Evolutionary conservation across 2,329 filamentous ascomycete species (phyloP).

Genomic region (Botrytis fragariae): DNA sequence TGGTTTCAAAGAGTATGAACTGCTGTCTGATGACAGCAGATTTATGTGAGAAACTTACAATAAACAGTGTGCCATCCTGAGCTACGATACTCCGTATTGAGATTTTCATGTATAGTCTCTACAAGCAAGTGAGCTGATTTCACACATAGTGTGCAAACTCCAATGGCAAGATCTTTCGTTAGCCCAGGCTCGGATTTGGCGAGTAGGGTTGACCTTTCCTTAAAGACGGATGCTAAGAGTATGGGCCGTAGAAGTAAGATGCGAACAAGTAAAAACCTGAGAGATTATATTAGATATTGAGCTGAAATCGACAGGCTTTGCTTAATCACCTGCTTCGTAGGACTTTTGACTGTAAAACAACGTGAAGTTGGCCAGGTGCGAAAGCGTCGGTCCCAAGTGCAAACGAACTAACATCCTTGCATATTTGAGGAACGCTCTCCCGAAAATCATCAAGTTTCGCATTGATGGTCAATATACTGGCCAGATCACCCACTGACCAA

Average conservation of each 20-base stretch:
- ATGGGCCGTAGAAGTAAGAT: conserved; percentile 12
- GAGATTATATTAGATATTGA: background rate
- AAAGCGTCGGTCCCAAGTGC: background rate
- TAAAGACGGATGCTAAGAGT: background rate
- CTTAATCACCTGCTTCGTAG: conserved; percentile 23
- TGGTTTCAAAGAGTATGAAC: background rate
- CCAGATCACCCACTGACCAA: conserved; percentile 13
- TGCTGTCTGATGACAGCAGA: background rate
- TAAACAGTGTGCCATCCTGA: conserved; percentile 30
- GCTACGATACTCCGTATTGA: conserved; percentile 20
- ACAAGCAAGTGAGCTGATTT: conserved; percentile 24
- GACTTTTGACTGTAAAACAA: conserved; percentile 24
- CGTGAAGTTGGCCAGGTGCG: background rate
- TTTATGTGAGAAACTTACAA: conserved; percentile 21
- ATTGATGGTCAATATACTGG: conserved; percentile 25
- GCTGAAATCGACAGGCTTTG: background rate
- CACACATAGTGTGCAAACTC: conserved; percentile 26
- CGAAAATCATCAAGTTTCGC: conserved; percentile 25
- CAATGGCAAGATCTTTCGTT: conserved; percentile 12
- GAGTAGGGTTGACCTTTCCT: background rate
- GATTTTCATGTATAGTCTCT: conserved; percentile 18
- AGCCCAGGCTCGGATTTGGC: background rate
- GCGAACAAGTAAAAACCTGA: conserved; percentile 14
- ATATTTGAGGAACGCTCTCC: conserved; percentile 21
- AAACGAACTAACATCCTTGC: conserved; percentile 9